phyloP scores from a whole-genome alignment of 116 monocot species.

The Phalaenopsis hybrid region DNA sequence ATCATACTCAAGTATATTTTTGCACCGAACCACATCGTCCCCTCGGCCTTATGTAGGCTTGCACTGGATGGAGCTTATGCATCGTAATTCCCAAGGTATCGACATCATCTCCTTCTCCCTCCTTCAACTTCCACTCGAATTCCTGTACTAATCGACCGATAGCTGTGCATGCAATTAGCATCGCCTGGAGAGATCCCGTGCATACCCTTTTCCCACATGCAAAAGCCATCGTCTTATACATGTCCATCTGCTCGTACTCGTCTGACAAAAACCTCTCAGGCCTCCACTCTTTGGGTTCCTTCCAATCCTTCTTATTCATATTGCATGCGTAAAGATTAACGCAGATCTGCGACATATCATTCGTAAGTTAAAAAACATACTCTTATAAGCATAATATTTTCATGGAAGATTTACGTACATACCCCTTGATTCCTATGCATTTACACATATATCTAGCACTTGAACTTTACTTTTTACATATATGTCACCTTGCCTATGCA shows the following conservation, averaged over 20 bases:
- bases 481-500: no score
- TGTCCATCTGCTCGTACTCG: conserved; percentile 31
- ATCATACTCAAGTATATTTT: no score
- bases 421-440: no score
- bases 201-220: conserved; percentile 72
- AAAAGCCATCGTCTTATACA: conserved; percentile 78
- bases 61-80: conserved; percentile 66
- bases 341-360: conserved; percentile 38
- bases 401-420: no score
- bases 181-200: conserved; percentile 76
- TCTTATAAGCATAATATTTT: no score
- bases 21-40: not conserved
- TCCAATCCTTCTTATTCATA: conserved; percentile 65
- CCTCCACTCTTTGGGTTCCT: conserved; percentile 60
- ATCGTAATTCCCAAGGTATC: conserved; percentile 68
- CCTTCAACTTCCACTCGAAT: conserved; percentile 64
- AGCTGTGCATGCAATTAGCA: conserved; percentile 50
- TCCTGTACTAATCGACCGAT: conserved; percentile 64
- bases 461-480: no score
- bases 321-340: conserved; percentile 83
- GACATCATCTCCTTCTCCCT: conserved; percentile 54
- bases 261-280: conserved; percentile 66
- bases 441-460: no score
- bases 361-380: no score
- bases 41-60: conserved; percentile 56